Evolutionary conservation across 2,329 filamentous ascomycete genomes (phyloP).

Genomic region (Aspergillus proliferans): DNA sequence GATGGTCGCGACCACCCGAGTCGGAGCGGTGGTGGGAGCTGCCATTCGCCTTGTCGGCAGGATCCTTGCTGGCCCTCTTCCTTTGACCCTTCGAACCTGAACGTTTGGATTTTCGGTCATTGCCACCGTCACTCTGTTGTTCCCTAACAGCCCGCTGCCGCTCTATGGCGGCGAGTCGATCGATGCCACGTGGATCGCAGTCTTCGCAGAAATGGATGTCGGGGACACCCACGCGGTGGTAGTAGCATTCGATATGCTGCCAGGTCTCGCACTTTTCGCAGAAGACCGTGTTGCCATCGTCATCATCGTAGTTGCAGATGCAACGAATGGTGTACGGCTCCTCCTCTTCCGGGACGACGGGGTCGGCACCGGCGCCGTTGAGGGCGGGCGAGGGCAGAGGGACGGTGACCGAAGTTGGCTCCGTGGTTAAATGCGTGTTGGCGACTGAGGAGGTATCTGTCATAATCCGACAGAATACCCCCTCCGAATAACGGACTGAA

Average conservation of each 20-base stretch:
- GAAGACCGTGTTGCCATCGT: constrained; percentile 95
- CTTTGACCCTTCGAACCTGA: constrained; percentile 75
- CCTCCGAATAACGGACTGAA: constrained; percentile 26
- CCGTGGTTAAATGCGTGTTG: constrained; percentile 44
- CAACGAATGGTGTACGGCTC: constrained; percentile 85
- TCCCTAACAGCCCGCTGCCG: constrained; percentile 60
- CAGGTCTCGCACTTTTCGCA: constrained; percentile 95
- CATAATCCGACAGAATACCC: constrained; percentile 49
- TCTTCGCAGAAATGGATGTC: constrained; percentile 82
- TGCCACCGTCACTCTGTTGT: constrained; percentile 43
- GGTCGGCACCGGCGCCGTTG: constrained; percentile 39
- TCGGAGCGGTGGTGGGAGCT: constrained; percentile 50
- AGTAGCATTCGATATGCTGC: constrained; percentile 98
- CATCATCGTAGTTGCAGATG: constrained; percentile 87
- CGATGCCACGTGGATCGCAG: constrained; percentile 71
- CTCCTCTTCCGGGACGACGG: constrained; percentile 37
- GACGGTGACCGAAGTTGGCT: constrained; percentile 42
- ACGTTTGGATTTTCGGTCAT: constrained; percentile 68
- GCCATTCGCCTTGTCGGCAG: constrained; percentile 38
- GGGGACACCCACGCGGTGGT: constrained; percentile 67
- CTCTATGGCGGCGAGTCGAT: constrained; percentile 68
- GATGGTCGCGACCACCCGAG: constrained; percentile 42
- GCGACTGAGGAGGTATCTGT: constrained; percentile 48
- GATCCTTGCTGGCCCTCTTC: constrained; percentile 70
- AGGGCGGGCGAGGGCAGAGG: constrained; percentile 36